A percentile compares a stretch with the other conserved stretches of the same genome.
Evolutionary conservation across 1,284 basidiomycete species (phyloP).

Genomic region (Sanghuangporus baumii): DNA sequence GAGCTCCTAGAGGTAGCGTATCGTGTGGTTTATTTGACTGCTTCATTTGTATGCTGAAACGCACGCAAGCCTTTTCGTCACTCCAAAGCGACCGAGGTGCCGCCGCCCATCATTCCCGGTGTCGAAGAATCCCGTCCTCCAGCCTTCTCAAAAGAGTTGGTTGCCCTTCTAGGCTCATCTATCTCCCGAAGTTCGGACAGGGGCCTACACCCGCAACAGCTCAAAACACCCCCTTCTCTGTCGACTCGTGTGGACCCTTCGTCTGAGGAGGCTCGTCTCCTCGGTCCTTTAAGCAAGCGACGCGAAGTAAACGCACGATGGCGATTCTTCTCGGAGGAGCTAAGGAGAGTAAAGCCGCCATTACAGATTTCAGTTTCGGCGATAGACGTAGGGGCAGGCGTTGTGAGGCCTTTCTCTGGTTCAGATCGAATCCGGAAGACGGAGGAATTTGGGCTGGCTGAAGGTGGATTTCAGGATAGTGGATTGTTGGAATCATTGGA

Average conservation of each 20-base stretch:
- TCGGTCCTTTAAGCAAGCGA: slow-evolving; percentile 65
- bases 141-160: slow-evolving; percentile 53
- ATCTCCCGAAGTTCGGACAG: slow-evolving; percentile 41
- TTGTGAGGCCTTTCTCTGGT: background rate
- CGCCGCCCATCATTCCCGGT: slow-evolving; percentile 43
- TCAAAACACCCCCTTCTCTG: slow-evolving; percentile 48
- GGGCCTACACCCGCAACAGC: slow-evolving; percentile 32
- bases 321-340: slow-evolving; percentile 54
- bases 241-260: slow-evolving; percentile 49
- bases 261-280: slow-evolving; percentile 52
- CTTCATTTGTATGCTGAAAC: slow-evolving; percentile 1
- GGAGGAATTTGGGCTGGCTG: slow-evolving; percentile 26
- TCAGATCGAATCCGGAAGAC: slow-evolving; percentile 12
- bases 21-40: slow-evolving; percentile 1
- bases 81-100: slow-evolving; percentile 35
- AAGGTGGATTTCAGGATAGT: slow-evolving; percentile 39
- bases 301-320: slow-evolving; percentile 68
- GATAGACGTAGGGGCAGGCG: slow-evolving; percentile 14
- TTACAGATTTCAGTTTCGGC: slow-evolving; percentile 37
- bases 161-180: slow-evolving; percentile 51
- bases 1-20: slow-evolving; percentile 56
- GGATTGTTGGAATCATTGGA: slow-evolving; percentile 44
- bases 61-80: slow-evolving; percentile 45
- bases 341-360: slow-evolving; percentile 53
- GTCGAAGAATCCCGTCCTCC: slow-evolving; percentile 56